Base-by-base conservation (phyloP, 2,329 filamentous ascomycete species). In the Epichloe elymi region DNA sequence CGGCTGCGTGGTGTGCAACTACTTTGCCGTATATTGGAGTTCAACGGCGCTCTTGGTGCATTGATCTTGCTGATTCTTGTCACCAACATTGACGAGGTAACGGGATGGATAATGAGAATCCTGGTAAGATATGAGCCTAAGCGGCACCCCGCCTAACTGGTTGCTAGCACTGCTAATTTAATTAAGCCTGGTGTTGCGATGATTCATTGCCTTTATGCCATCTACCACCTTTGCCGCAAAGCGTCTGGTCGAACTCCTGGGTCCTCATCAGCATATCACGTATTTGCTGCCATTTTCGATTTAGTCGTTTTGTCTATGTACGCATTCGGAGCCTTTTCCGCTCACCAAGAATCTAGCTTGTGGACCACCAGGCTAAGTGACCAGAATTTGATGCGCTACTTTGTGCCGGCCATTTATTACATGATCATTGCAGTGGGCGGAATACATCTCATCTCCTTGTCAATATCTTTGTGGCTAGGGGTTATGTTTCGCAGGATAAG, bases 211-310 rank as follows among this genome's bases (percentile, higher is more conserved):
- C 60, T 82, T 17, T 97, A 97, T 66, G 86, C 78, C 41, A 76
- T 94, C 54, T 93, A 86, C 60, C 89, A 96, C 64, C 79, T 94
- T 39, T 74, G 79, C 14, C 80, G 86, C 35, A 79, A 83, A 38
- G 78, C 86, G 1, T 80, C 80, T 46, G 78, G 75, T 43, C 81
- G 89, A 48, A 82, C 89, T 0, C 83, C 91, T 0, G 83, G 75
- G 3, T 95, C 88, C 20, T 87, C 88, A 17, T 83, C 88, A 14
- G 91, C 88, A 56, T 97, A 97, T 67, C 88, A 94, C 67, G 70
- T 93, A 52, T 97, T 96, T 64, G 81, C 89, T 3, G 74, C 79
- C 11, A 70, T 88, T 42, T 78, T 85, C 41, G 91, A 97, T 64
- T 61, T 80, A 14, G 70, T 69, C 11, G 67, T 77, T 43, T 57